phyloP scores from a whole-genome alignment of 1,139 yeast species.

The Nakaseomyces glabratus region DNA sequence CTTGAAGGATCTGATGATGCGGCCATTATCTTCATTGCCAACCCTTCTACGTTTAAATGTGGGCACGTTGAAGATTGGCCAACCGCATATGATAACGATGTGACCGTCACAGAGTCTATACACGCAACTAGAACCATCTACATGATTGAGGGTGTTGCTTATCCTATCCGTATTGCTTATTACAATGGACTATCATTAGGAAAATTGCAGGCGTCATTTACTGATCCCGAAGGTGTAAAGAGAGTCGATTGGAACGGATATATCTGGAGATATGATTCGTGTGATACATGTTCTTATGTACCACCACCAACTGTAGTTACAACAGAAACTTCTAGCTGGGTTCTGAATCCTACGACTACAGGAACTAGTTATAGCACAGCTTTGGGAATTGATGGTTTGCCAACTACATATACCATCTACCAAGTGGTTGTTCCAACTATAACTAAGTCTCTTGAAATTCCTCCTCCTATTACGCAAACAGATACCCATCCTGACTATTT shows the following conservation, averaged over 20 bases:
- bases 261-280: neutral
- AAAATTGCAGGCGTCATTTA: neutral
- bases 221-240: neutral
- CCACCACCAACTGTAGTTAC: conserved; percentile 3
- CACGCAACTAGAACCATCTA: neutral
- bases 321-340: neutral
- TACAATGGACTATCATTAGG: neutral
- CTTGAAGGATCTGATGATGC: conserved; percentile 23
- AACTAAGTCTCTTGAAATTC: neutral
- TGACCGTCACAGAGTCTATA: neutral
- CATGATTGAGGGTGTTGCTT: conserved; percentile 3
- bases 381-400: conserved; percentile 1
- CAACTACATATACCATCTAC: neutral
- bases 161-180: conserved; percentile 4
- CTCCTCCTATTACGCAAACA: neutral
- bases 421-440: neutral
- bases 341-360: neutral
- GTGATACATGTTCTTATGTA: neutral
- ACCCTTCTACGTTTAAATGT: conserved; percentile 3
- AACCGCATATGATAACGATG: neutral
- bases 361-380: neutral
- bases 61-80: conserved; percentile 3
- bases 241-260: conserved; percentile 1
- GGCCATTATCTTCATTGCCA: conserved; percentile 1
- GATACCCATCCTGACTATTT: neutral